A percentile compares a stretch with the other conserved stretches of the same genome.
These are phyloP conservation scores for Alternaria burnsii DNA, from an alignment of 2,329 filamentous ascomycete genomes.

Conservation along the genomic window DNA sequence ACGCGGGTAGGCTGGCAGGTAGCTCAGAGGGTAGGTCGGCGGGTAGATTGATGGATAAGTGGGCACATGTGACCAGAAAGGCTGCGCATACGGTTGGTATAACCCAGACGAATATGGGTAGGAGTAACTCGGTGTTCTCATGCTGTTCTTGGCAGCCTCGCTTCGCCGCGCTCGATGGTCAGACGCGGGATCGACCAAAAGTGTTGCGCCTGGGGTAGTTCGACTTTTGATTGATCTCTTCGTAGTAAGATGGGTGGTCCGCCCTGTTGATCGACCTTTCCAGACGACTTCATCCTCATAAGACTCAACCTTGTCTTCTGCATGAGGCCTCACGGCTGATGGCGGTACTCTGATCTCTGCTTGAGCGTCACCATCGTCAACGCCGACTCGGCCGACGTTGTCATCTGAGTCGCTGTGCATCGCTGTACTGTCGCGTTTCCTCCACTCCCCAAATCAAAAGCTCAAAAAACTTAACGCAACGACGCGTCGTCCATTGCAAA, in stretches of 20 bases:
- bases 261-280: neutral
- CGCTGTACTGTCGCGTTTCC: neutral
- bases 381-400: neutral
- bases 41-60: neutral
- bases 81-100: neutral
- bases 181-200: neutral
- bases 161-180: neutral
- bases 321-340: neutral
- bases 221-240: neutral
- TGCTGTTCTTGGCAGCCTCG: neutral
- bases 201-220: neutral
- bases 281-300: neutral
- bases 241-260: no score
- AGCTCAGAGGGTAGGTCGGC: neutral
- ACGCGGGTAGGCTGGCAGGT: neutral
- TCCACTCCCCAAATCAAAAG: neutral
- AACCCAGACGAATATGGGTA: no score
- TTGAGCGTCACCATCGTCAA: neutral
- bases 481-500: neutral
- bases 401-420: neutral
- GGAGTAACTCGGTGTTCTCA: neutral
- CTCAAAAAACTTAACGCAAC: neutral
- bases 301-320: neutral
- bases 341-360: neutral
- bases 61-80: neutral